Conservation (phyloP, 2,329 filamentous ascomycete species). For the Ilyonectria destructans region DNA sequence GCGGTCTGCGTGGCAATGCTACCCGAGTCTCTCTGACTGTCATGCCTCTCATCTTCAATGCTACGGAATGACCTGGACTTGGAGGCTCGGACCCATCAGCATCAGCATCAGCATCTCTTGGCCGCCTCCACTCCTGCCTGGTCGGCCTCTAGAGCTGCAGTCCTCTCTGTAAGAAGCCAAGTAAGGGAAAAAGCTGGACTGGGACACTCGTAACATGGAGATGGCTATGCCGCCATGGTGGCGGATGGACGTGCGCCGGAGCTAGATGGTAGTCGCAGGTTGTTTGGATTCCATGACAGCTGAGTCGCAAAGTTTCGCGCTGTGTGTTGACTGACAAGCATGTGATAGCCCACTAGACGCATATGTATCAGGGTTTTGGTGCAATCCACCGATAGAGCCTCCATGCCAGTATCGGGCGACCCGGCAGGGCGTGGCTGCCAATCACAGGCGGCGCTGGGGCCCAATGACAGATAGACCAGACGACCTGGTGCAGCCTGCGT, state of each 20-base stretch:
- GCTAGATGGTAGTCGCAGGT: constrained; percentile 13
- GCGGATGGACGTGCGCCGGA: constrained; percentile 32
- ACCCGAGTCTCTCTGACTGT: not conserved
- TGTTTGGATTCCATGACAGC: constrained; percentile 14
- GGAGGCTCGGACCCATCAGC: constrained; percentile 7
- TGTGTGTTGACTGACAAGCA: constrained; percentile 39
- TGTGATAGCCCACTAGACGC: constrained; percentile 49
- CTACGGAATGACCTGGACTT: constrained; percentile 22
- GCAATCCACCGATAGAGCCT: constrained; percentile 39
- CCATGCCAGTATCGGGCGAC: constrained; percentile 43
- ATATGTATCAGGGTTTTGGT: constrained; percentile 40
- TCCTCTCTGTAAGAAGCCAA: constrained; percentile 10
- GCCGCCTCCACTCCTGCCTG: constrained; percentile 3
- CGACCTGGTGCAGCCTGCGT: constrained; percentile 9
- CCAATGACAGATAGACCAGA: constrained; percentile 13
- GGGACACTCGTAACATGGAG: not conserved
- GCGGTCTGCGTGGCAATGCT: constrained; percentile 10
- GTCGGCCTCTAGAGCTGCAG: not conserved
- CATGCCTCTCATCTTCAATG: constrained; percentile 14
- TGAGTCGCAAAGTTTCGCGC: constrained; percentile 25
- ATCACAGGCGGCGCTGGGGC: constrained; percentile 11
- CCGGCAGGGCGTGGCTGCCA: constrained; percentile 20
- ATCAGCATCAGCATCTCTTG: constrained; percentile 12
- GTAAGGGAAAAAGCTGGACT: constrained; percentile 7
- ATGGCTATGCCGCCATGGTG: constrained; percentile 18